Conservation (phyloP, 2,329 filamentous ascomycete genomes). For the Pseudocercospora crystallina region DNA sequence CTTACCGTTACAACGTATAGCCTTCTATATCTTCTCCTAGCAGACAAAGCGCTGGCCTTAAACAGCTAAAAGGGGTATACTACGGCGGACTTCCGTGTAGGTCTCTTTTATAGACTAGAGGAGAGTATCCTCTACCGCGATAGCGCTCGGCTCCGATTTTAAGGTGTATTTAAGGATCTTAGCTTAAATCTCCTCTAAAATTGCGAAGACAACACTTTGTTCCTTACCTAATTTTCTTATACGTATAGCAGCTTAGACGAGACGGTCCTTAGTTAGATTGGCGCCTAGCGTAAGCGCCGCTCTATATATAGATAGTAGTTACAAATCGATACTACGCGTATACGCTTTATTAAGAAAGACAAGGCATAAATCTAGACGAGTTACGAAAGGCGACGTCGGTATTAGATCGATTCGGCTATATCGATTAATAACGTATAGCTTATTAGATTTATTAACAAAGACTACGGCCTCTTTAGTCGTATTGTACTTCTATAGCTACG, state of each 20-base stretch:
- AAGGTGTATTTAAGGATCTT: constrained; percentile 45
- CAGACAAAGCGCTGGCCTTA: constrained; percentile 56
- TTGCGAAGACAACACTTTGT: constrained; percentile 63
- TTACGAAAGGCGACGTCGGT: constrained; percentile 57
- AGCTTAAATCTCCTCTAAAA: constrained; percentile 57
- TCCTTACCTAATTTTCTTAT: constrained; percentile 67
- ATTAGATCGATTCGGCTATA: constrained; percentile 50
- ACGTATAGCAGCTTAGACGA: constrained; percentile 71
- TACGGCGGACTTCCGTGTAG: constrained; percentile 48
- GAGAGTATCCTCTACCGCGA: constrained; percentile 54
- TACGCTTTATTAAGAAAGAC: constrained; percentile 71
- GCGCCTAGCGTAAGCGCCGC: constrained; percentile 69
- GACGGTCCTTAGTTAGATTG: constrained; percentile 63
- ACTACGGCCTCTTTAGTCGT: constrained; percentile 48
- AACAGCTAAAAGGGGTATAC: constrained; percentile 59
- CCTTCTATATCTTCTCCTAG: constrained; percentile 35
- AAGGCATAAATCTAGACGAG: constrained; percentile 58
- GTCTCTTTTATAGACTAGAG: constrained; percentile 62
- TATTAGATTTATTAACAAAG: constrained; percentile 58
- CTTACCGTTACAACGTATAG: constrained; percentile 54
- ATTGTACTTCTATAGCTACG: constrained; percentile 50
- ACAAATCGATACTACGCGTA: constrained; percentile 67
- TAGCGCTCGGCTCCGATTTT: neutral
- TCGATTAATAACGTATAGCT: constrained; percentile 54
- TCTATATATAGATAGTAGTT: constrained; percentile 56